Conservation (phyloP, 371 early-diverging fungal species). For the Syncephalastrum racemosum region DNA sequence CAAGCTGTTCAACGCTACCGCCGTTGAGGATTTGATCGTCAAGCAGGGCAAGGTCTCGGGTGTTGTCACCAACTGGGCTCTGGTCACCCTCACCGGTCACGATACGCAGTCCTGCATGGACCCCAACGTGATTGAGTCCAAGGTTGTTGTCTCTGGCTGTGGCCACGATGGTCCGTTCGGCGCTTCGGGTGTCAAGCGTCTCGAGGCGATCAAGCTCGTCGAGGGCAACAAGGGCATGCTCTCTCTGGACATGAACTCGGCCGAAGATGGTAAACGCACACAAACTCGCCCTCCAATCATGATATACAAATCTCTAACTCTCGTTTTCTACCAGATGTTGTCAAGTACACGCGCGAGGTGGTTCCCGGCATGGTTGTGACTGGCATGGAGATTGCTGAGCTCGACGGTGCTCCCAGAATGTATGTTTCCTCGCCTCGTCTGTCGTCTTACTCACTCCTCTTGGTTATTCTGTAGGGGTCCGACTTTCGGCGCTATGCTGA, state of each 20-base stretch:
- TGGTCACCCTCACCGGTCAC: conserved; percentile 60
- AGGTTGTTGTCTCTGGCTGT: conserved; percentile 69
- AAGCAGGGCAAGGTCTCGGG: conserved; percentile 55
- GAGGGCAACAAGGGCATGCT: conserved; percentile 65
- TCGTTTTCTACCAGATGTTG: conserved; percentile 40
- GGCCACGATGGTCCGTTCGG: conserved; percentile 80
- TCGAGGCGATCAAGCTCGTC: conserved; percentile 63
- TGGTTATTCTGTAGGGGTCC: conserved; percentile 43
- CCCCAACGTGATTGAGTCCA: conserved; percentile 71
- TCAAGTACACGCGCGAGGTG: conserved; percentile 68
- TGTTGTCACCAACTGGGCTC: conserved; percentile 78
- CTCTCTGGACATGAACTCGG: conserved; percentile 72
- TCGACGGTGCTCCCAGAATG: conserved; percentile 63
- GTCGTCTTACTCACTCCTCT: conserved; percentile 3
- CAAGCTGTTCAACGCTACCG: conserved; percentile 79
- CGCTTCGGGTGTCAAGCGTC: conserved; percentile 70
- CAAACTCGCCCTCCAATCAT: background rate
- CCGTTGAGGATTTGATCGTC: conserved; percentile 74
- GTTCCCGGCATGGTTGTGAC: conserved; percentile 73
- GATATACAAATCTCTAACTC: no score
- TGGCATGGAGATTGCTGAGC: conserved; percentile 72
- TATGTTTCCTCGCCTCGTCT: conserved; percentile 11
- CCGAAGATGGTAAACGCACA: conserved; percentile 54
- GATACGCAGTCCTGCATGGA: conserved; percentile 82
- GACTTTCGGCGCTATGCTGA: conserved; percentile 75